Base-by-base conservation (phyloP, 78 protist species). In the Salpingoeca rosetta region DNA sequence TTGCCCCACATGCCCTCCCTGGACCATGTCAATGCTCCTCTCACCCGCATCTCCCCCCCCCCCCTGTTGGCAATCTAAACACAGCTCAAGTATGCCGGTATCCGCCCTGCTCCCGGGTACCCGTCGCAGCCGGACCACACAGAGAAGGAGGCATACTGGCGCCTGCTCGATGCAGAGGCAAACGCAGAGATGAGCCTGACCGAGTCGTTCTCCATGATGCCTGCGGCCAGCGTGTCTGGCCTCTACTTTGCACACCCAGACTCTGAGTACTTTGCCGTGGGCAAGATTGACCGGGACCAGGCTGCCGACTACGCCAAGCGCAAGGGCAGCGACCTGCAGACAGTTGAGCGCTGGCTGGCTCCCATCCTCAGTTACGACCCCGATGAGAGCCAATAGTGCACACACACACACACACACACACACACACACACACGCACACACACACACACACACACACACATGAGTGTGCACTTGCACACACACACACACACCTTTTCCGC, bases 101-200 rank as follows among this genome's bases (percentile, higher is more conserved):
- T 98, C 85, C 91, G 99, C 3, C 99, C 99, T 0, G 99, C 99
- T 0, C 98, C 98, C 1, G 99, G 99, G 42, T 98, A 97, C 84
- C 99, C 99, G 10, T 86, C 93, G 28, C 98, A 96, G 92, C 99
- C 99, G 3, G 99, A 98, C 92, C 99, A 97, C 92, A 95, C 95
- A n/a, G 99, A 97, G 87, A 97, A 97, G 94, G 31, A 24, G 37
- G 83, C 92, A 12, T 90, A 96, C 91, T 97, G 96, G 98, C 7
- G n/a, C 45, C 84, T 95, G 27, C 80, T 94, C 81, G 73, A 76
- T 42, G 90, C 84, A 26, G 39, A 38, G 44, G 44, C 84, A 51
- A 3, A 0, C 42, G 51, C 88, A 7, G 95, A 92, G 35, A 90
- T 94, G 51, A 0, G 1, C 43, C 82, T 98, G 31, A 94, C 99